Evolutionary conservation across 345 rosid species (phyloP), one percentile per base, ranked within the genome.

Genomic region (Arabis alpina): DNA sequence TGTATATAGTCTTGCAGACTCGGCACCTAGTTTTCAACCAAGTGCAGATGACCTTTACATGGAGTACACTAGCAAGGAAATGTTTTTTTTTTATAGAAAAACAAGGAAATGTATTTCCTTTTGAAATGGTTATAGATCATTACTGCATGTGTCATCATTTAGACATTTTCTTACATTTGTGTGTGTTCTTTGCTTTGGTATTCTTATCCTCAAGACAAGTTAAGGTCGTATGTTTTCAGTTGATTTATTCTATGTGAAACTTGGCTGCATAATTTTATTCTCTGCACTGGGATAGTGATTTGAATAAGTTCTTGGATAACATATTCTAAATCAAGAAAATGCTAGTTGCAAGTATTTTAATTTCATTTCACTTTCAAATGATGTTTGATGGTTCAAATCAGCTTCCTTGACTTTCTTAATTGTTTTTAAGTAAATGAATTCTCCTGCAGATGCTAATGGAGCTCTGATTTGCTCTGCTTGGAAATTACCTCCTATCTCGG

Each of bases 281-380:
- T 37, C 34, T 40, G n/a, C 13, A 25, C 5, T 49, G 27, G 28
- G 16, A 41, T 34, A 53, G 37, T 32, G 4, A 12, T 32, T 57
- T 73, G 30, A 49, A 73, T 25, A 27, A 40, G 58, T 56, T 54
- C 15, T 44, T 15, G 3, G 2, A 23, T 36, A 64, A 64, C 74
- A 40, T 42, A 47, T 68, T 68, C 2, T 5, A 62, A 52, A 66
- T n/a, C 52, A 34, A 58, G 23, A n/a, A 28, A 66, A 43, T 39
- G 48, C 61, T 3, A 68, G 44, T 68, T 75, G 58, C 27, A 68
- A 44, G 70, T 54, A 11, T 30, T 63, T 62, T 71, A 42, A 11
- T 7, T 28, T 28, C 30, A n/a, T 75, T 60, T 34, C n/a, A 52
- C 43, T 52, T 59, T 25, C 37, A 25, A 28, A 28, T 27, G 30